phyloP scores from a whole-genome alignment of 768 basidiomycete species.

The Tricholoma terreum region DNA sequence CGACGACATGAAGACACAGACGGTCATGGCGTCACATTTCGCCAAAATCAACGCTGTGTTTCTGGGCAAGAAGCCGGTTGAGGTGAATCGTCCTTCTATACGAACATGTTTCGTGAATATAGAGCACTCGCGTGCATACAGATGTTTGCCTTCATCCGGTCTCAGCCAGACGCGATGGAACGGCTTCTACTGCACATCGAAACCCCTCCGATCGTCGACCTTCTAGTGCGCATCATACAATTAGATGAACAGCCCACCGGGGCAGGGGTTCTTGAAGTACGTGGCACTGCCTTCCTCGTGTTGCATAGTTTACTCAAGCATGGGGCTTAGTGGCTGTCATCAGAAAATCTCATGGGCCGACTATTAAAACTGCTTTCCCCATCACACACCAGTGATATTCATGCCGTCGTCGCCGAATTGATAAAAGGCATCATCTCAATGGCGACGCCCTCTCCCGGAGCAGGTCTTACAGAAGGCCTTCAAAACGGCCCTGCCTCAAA shows the following conservation, averaged over 20 bases:
- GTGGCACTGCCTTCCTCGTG: constrained; percentile 34
- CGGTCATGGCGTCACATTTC: constrained; percentile 89
- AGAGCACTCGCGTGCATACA: constrained; percentile 35
- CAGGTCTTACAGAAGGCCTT: constrained; percentile 65
- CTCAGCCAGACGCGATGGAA: constrained; percentile 77
- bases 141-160: constrained; percentile 92
- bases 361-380: constrained; percentile 85
- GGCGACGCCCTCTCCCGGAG: constrained; percentile 82
- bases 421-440: constrained; percentile 94
- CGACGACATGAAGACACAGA: constrained; percentile 84
- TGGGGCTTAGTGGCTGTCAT: constrained; percentile 76
- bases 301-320: constrained; percentile 8
- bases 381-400: constrained; percentile 66
- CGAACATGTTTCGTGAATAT: constrained; percentile 19
- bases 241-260: constrained; percentile 82
- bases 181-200: constrained; percentile 83
- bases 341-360: constrained; percentile 76
- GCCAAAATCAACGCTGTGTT: constrained; percentile 91
- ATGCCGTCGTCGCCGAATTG: constrained; percentile 84
- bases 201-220: constrained; percentile 87
- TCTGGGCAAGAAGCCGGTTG: constrained; percentile 81
- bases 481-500: constrained; percentile 78
- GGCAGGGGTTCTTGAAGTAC: constrained; percentile 82
- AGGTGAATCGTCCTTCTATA: constrained; percentile 55
- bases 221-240: constrained; percentile 87